Conservation (phyloP, 331 rosid genomes). For the Pyracantha coccinea region DNA sequence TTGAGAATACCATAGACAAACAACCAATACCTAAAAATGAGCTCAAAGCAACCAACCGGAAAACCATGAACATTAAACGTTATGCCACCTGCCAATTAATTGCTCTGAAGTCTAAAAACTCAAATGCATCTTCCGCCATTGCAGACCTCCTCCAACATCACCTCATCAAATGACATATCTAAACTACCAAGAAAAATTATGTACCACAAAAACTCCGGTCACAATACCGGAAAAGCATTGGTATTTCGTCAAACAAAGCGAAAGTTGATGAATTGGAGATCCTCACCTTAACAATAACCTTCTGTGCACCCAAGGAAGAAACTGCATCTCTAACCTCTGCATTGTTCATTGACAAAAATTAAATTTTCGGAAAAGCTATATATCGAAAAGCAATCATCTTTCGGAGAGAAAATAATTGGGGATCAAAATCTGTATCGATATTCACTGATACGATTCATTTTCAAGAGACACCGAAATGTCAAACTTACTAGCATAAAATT, state of each 20-base stretch:
- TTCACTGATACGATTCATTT: not conserved
- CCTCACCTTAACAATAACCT: constrained; percentile 55
- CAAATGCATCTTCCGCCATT: not conserved
- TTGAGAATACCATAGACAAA: no score
- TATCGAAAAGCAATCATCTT: not conserved
- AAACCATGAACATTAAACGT: not conserved
- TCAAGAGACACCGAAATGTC: not conserved
- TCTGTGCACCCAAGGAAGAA: constrained; percentile 52
- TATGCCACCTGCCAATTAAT: not conserved
- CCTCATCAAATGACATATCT: not conserved
- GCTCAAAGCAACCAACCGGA: no score
- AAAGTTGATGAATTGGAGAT: not conserved
- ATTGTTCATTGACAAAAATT: not conserved
- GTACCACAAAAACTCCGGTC: not conserved
- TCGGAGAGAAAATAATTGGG: not conserved
- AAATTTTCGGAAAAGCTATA: not conserved
- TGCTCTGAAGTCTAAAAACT: not conserved
- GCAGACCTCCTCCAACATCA: not conserved
- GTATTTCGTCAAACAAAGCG: not conserved
- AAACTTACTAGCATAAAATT: constrained; percentile 23
- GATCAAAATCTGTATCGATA: not conserved
- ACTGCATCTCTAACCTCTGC: constrained; percentile 63
- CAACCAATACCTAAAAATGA: no score
- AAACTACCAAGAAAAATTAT: not conserved
- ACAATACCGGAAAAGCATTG: not conserved